Percentiles rank a stretch among this genome's conserved stretches.
Conservation (phyloP, 345 rosid species). For the Euphorbia tirucalli region DNA sequence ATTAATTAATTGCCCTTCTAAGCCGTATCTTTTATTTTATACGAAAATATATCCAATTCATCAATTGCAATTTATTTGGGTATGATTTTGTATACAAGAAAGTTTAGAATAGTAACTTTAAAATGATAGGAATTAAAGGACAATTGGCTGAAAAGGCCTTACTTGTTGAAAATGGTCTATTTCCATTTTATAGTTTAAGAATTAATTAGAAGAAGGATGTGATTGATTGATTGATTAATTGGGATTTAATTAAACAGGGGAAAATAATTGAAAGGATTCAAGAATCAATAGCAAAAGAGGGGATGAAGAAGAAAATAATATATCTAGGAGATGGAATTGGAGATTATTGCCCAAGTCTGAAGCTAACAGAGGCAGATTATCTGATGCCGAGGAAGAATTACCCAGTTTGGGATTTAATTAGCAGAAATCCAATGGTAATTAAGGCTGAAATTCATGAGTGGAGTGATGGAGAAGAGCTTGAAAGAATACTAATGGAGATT, state of each 20-base stretch:
- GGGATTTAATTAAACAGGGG: constrained; percentile 37
- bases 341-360: constrained; percentile 82
- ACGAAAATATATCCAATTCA: no score
- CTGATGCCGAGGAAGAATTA: constrained; percentile 86
- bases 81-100: no score
- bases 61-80: no score
- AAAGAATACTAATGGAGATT: constrained; percentile 37
- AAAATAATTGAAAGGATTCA: constrained; percentile 59
- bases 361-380: constrained; percentile 48
- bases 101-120: no score
- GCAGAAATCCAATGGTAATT: constrained; percentile 45
- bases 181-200: no score
- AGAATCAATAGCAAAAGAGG: constrained; percentile 49
- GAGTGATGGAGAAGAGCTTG: constrained; percentile 66
- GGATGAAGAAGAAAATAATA: constrained; percentile 47
- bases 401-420: constrained; percentile 75
- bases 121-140: no score
- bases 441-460: constrained; percentile 71
- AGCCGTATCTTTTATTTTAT: no score
- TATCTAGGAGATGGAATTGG: constrained; percentile 85
- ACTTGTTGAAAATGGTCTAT: no score
- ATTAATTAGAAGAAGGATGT: background rate
- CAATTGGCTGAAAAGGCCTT: no score
- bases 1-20: no score
- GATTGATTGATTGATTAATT: no score